phyloP scores from a whole-genome alignment of 2,329 filamentous ascomycete species.

The Sporothrix inflata region DNA sequence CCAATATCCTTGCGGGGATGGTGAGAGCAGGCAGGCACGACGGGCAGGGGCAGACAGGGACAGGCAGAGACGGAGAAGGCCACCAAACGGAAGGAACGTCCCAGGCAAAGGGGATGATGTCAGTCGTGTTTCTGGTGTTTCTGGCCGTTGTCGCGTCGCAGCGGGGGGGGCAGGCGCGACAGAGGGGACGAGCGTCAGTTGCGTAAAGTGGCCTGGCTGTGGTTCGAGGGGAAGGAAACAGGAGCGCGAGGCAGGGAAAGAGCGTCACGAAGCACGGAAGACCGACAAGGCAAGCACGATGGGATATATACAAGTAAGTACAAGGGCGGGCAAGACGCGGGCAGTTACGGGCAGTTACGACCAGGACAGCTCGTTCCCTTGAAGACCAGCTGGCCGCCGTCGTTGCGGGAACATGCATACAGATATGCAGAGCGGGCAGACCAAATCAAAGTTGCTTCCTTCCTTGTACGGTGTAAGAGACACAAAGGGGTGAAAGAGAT shows the following conservation, averaged over 20 bases:
- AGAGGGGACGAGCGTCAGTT: neutral
- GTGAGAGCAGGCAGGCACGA: neutral
- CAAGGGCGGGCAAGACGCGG: neutral
- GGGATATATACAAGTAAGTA: slow-evolving; percentile 7
- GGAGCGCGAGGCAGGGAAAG: slow-evolving; percentile 4
- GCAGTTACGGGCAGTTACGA: neutral
- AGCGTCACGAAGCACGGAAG: neutral
- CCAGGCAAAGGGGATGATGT: neutral
- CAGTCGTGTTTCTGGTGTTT: slow-evolving; percentile 9
- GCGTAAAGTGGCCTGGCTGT: slow-evolving; percentile 8
- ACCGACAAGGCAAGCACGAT: slow-evolving; percentile 4
- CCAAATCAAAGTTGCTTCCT: neutral
- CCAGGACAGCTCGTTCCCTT: neutral
- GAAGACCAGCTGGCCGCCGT: neutral
- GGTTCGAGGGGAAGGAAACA: slow-evolving; percentile 9
- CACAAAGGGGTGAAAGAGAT: neutral
- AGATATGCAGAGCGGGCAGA: neutral
- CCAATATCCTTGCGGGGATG: no score
- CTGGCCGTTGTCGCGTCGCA: neutral
- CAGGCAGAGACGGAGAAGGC: neutral
- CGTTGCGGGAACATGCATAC: neutral
- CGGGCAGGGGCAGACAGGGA: neutral
- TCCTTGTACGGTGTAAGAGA: neutral
- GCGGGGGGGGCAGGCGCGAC: slow-evolving; percentile 1
- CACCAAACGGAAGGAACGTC: slow-evolving; percentile 2